A percentile compares a stretch with the other conserved stretches of the same genome.
phyloP scores from a whole-genome alignment of 1,284 basidiomycete species.

The Waitea zeae region DNA sequence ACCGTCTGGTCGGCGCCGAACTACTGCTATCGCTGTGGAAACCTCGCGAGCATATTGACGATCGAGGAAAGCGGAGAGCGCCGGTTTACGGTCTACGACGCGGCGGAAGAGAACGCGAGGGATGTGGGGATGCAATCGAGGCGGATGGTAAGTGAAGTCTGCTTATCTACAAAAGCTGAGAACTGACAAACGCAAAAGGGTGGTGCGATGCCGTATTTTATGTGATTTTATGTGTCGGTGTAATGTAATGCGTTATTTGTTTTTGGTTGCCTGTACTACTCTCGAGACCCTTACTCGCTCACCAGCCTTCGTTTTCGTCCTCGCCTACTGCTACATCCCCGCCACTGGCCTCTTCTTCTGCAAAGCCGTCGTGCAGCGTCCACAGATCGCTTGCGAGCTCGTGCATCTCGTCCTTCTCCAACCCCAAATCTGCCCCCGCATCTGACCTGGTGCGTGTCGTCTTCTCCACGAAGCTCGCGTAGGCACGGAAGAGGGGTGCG shows the following conservation, averaged over 20 bases:
- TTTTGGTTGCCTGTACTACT: too few relatives aligned
- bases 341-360: conserved; percentile 1
- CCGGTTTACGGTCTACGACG: conserved; percentile 66
- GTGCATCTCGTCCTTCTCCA: conserved; percentile 16
- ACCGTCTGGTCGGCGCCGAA: conserved; percentile 98
- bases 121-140: conserved; percentile 54
- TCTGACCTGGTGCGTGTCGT: conserved; percentile 13
- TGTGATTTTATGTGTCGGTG: too few relatives aligned
- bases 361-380: conserved; percentile 14
- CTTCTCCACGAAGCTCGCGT: conserved; percentile 12
- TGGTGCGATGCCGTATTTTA: too few relatives aligned
- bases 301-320: conserved; percentile 5
- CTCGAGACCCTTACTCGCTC: too few relatives aligned
- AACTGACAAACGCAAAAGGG: too few relatives aligned
- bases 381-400: conserved; percentile 15
- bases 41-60: conserved; percentile 62
- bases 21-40: conserved; percentile 81
- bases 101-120: conserved; percentile 73
- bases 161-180: too few relatives aligned
- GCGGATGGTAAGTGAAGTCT: conserved; percentile 44
- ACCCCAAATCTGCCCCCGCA: conserved; percentile 11
- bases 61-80: conserved; percentile 47
- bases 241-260: too few relatives aligned
- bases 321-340: conserved; percentile 5
- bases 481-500: too few relatives aligned